Evolutionary conservation across 2,329 filamentous ascomycete genomes (phyloP).

Genomic region (Coniochaeta sp.): DNA sequence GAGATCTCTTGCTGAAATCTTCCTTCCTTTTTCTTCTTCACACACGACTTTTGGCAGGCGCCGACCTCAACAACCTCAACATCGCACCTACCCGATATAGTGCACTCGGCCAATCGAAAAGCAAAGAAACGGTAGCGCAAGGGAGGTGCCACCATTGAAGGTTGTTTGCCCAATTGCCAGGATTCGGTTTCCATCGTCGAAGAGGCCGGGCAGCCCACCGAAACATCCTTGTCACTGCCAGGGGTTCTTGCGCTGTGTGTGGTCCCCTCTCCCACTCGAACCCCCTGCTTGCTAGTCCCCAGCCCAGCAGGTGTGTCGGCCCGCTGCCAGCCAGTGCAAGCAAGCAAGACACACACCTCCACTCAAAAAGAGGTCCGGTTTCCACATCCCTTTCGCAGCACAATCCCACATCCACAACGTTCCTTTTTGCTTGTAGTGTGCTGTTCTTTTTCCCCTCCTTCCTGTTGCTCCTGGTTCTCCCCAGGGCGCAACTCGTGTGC

Average conservation of each 20-base stretch:
- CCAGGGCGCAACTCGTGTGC: constrained; percentile 3
- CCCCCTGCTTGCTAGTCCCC: not conserved
- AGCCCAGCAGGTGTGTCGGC: not conserved
- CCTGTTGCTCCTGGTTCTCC: constrained; percentile 4
- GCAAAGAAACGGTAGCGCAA: not conserved
- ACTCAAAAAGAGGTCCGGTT: constrained; percentile 4
- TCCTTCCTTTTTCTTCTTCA: no score
- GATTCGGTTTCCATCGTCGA: not conserved
- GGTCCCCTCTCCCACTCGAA: not conserved
- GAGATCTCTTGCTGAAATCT: no score
- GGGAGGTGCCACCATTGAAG: not conserved
- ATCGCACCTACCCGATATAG: not conserved
- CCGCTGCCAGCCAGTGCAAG: no score
- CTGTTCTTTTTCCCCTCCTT: constrained; percentile 3
- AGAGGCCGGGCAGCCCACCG: not conserved
- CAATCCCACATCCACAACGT: constrained; percentile 3
- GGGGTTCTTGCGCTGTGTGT: not conserved
- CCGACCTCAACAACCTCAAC: not conserved
- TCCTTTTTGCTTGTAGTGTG: constrained; percentile 2
- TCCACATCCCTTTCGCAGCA: constrained; percentile 4
- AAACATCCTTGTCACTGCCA: not conserved
- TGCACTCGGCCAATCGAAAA: not conserved
- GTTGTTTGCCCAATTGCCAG: not conserved
- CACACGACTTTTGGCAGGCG: not conserved
- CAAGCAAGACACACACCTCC: not conserved